These are phyloP conservation scores for Paspalum notatum DNA, from an alignment of 176 grass and related monocot species.

Conservation along the genomic window DNA sequence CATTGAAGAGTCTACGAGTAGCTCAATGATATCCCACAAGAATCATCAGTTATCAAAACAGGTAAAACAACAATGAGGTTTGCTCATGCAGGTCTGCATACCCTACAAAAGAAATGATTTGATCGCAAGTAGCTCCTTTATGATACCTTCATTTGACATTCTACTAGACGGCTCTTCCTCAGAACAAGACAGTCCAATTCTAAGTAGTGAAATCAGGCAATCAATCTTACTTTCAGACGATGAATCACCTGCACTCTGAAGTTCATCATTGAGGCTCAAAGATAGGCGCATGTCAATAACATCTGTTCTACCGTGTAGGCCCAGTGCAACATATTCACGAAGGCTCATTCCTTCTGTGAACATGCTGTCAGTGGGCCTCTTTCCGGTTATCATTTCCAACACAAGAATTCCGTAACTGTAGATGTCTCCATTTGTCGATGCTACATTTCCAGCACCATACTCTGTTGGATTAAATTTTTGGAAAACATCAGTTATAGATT, in stretches of 20 bases:
- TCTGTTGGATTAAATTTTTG: neutral
- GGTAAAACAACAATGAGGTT: too few species aligned
- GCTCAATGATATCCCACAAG: too few species aligned
- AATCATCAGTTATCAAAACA: too few species aligned
- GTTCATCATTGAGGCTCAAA: neutral
- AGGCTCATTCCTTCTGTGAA: constrained; percentile 28
- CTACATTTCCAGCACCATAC: constrained; percentile 41
- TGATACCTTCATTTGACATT: neutral
- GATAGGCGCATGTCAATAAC: neutral
- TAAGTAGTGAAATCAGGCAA: neutral
- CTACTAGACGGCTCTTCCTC: neutral
- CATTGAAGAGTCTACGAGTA: too few species aligned
- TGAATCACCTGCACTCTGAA: neutral
- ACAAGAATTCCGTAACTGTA: constrained; percentile 55
- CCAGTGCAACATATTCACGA: neutral
- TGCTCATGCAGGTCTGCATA: too few species aligned
- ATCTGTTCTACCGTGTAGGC: neutral
- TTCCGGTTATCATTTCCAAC: constrained; percentile 44
- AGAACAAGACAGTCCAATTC: constrained; percentile 7
- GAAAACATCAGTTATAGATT: neutral
- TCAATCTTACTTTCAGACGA: neutral
- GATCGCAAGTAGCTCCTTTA: constrained; percentile 9
- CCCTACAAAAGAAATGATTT: neutral
- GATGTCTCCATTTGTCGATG: constrained; percentile 37
- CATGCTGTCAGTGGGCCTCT: constrained; percentile 22